Conservation (phyloP, 148 eudicot species). For the Dianthus caryophyllus region DNA sequence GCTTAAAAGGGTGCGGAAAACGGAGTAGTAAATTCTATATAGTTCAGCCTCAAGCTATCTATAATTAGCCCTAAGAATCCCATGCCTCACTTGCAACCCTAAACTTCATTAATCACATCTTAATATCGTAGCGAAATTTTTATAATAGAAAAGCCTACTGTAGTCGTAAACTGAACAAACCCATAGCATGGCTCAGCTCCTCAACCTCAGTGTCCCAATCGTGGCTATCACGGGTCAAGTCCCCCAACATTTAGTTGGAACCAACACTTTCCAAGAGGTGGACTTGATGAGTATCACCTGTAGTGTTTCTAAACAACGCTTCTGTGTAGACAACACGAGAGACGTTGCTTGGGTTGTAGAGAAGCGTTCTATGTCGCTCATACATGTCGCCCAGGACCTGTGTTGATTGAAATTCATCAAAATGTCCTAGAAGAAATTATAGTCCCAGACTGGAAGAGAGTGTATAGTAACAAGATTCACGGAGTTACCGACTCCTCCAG, state of each 20-base stretch:
- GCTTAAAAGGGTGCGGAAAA: too few relatives aligned
- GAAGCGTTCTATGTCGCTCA: neutral
- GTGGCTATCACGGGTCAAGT: conserved; percentile 12
- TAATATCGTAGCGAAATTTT: too few relatives aligned
- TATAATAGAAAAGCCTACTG: too few relatives aligned
- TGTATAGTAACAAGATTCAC: neutral
- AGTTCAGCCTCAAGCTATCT: too few relatives aligned
- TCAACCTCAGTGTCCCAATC: neutral
- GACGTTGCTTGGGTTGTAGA: neutral
- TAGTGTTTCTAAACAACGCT: conserved; percentile 3
- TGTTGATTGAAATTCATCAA: neutral
- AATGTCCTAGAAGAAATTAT: conserved; percentile 2
- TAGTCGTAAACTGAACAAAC: too few relatives aligned
- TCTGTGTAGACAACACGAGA: neutral
- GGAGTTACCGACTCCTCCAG: too few relatives aligned
- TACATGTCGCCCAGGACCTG: neutral
- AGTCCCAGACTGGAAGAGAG: neutral
- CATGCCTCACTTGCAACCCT: too few relatives aligned
- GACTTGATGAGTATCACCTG: neutral
- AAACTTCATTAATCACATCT: too few relatives aligned
- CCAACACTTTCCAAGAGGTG: conserved; percentile 3
- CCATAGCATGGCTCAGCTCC: too few relatives aligned
- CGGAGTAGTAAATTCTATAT: too few relatives aligned
- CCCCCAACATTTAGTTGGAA: neutral
- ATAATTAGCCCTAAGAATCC: too few relatives aligned